Evolutionary conservation across 805 yeast genomes (phyloP).

Genomic region (Yarrowia porcina): DNA sequence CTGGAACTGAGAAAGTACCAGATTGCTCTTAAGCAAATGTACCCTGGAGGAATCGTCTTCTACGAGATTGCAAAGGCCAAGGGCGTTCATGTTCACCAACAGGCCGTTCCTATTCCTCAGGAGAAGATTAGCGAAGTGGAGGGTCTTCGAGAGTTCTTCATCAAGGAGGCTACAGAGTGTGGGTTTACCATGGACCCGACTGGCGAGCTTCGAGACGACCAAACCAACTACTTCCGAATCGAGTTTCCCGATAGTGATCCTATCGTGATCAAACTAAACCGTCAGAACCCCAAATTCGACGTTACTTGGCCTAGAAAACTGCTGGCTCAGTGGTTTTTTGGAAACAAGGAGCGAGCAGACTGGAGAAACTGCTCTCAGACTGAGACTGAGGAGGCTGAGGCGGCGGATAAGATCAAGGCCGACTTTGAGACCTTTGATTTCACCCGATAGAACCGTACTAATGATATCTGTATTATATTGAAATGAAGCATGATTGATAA

Average conservation of each 20-base stretch:
- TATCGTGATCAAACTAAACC: conserved; percentile 27
- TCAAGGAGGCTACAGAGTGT: conserved; percentile 22
- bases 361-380: conserved; percentile 80
- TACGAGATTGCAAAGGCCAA: conserved; percentile 65
- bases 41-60: conserved; percentile 47
- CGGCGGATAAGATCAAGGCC: conserved; percentile 60
- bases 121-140: conserved; percentile 36
- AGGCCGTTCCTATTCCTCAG: conserved; percentile 66
- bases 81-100: conserved; percentile 74
- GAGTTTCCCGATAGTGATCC: conserved; percentile 27
- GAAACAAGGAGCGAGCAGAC: conserved; percentile 55
- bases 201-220: conserved; percentile 36
- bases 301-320: conserved; percentile 83
- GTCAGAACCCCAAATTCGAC: conserved; percentile 47
- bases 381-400: conserved; percentile 56
- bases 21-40: conserved; percentile 50
- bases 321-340: conserved; percentile 55
- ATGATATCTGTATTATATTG: not conserved
- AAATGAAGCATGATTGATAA: not conserved
- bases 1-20: conserved; percentile 51
- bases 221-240: conserved; percentile 31
- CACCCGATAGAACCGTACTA: conserved; percentile 30
- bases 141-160: conserved; percentile 3
- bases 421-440: conserved; percentile 56
- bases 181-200: conserved; percentile 16